Conservation (phyloP, 148 eudicot species). For the Tetragonia tetragonoides region DNA sequence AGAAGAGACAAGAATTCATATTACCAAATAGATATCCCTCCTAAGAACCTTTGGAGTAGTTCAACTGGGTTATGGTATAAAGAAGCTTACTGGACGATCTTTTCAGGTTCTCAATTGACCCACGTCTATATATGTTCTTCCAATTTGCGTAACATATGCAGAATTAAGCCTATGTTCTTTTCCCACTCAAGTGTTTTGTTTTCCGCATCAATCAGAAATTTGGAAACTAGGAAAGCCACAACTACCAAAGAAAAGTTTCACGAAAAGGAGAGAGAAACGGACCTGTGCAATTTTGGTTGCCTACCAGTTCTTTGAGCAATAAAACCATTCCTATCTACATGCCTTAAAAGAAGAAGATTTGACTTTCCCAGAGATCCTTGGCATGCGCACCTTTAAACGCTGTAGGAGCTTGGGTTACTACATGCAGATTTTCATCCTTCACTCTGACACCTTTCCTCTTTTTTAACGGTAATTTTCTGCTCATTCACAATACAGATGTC, state of each 20-base stretch:
- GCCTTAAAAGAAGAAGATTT: not conserved
- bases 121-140: too few species aligned
- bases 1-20: too few species aligned
- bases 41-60: too few species aligned
- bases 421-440: constrained; percentile 10
- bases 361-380: not conserved
- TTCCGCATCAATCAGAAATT: too few species aligned
- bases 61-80: too few species aligned
- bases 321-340: not conserved
- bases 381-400: constrained; percentile 9
- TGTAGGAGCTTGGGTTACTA: constrained; percentile 6
- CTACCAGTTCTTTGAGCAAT: not conserved
- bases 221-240: not conserved
- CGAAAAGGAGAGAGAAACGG: not conserved
- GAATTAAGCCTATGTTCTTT: too few species aligned
- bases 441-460: constrained; percentile 12
- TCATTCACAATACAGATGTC: constrained; percentile 20
- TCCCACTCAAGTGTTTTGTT: too few species aligned
- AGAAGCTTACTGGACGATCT: too few species aligned
- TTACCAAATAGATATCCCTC: too few species aligned
- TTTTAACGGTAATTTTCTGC: constrained; percentile 24
- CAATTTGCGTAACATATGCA: too few species aligned
- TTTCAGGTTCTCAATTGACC: too few species aligned
- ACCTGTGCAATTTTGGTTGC: not conserved
- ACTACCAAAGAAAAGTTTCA: not conserved